Evolutionary conservation across 2,329 filamentous ascomycete species (phyloP).

Genomic region (Fusarium sp.): DNA sequence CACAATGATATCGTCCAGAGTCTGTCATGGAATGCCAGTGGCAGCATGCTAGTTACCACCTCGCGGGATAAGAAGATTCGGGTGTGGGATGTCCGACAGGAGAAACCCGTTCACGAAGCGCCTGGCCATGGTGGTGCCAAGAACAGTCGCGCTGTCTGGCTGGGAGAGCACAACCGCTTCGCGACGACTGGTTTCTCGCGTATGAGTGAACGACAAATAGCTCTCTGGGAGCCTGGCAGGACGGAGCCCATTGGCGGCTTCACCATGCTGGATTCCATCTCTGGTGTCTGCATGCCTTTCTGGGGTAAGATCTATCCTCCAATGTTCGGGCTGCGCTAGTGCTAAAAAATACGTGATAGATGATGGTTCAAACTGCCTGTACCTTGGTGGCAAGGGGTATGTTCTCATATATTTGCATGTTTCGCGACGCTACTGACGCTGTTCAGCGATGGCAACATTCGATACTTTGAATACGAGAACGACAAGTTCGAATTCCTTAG

Average conservation of each 20-base stretch:
- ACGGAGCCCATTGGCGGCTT: slow-evolving; percentile 91
- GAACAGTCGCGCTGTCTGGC: slow-evolving; percentile 96
- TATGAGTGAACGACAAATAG: slow-evolving; percentile 98
- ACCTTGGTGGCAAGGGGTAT: slow-evolving; percentile 96
- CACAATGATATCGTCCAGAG: slow-evolving; percentile 94
- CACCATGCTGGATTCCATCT: slow-evolving; percentile 90
- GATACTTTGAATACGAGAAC: slow-evolving; percentile 98
- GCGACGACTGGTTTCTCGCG: slow-evolving; percentile 97
- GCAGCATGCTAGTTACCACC: slow-evolving; percentile 86
- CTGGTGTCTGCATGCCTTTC: slow-evolving; percentile 98
- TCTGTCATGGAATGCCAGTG: slow-evolving; percentile 93
- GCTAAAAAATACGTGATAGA: slow-evolving; percentile 58
- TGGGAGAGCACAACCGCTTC: slow-evolving; percentile 95
- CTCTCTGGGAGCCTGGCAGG: slow-evolving; percentile 91
- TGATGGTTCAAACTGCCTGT: slow-evolving; percentile 92
- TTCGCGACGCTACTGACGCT: slow-evolving; percentile 16
- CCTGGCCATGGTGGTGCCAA: slow-evolving; percentile 91
- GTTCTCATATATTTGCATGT: slow-evolving; percentile 42
- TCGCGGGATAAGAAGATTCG: slow-evolving; percentile 98
- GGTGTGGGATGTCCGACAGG: slow-evolving; percentile 96
- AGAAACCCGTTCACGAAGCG: slow-evolving; percentile 85
- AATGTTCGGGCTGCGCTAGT: not conserved
- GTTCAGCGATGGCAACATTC: slow-evolving; percentile 92
- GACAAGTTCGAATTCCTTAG: slow-evolving; percentile 98
- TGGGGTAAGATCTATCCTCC: slow-evolving; percentile 70